Evolutionary conservation across 345 rosid genomes (phyloP).

Genomic region (Moricandia moricandioides): DNA sequence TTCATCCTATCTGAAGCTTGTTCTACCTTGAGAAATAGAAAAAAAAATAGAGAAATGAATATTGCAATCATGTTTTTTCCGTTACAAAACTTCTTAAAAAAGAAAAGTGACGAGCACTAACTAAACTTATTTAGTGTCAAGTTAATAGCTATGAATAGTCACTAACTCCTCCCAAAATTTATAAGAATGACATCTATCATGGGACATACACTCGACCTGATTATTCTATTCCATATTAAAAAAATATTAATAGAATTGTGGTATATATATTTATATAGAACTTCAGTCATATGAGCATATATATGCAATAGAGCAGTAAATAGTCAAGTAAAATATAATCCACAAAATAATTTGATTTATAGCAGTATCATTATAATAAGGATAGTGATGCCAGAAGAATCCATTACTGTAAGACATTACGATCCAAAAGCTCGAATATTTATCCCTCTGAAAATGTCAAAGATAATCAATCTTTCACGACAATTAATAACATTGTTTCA

Average conservation of each 20-base stretch:
- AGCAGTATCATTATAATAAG: not conserved
- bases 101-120: not conserved
- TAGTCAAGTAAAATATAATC: not conserved
- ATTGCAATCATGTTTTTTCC: not conserved
- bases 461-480: slow-evolving; percentile 1
- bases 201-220: not conserved
- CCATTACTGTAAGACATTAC: not conserved
- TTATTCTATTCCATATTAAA: not conserved
- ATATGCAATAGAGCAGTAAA: not conserved
- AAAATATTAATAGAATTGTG: not conserved
- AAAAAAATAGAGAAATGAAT: not conserved
- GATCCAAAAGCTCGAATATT: not conserved
- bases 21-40: slow-evolving; percentile 49
- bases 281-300: not conserved
- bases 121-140: too few species aligned
- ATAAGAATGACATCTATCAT: not conserved
- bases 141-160: not conserved
- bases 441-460: not conserved
- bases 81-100: not conserved
- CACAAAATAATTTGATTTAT: not conserved
- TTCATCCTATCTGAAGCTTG: slow-evolving; percentile 69
- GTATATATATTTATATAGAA: not conserved
- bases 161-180: not conserved
- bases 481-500: slow-evolving; percentile 7
- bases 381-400: not conserved